Evolutionary conservation across 2,329 filamentous ascomycete genomes (phyloP).

Genomic region (Plenodomus tracheiphilus): DNA sequence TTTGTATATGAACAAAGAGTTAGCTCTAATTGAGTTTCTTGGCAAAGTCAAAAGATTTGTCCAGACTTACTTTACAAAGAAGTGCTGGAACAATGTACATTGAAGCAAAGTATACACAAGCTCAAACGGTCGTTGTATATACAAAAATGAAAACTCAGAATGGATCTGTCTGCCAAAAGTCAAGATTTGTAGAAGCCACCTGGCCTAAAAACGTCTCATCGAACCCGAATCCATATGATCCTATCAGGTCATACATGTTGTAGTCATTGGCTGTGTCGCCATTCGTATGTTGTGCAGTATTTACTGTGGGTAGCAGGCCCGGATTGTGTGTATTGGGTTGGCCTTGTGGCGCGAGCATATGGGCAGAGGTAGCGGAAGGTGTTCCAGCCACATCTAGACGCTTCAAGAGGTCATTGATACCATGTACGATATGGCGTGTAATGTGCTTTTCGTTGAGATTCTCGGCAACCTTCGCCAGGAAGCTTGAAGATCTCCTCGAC

Average conservation of each 20-base stretch:
- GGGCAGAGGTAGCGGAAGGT: constrained; percentile 9
- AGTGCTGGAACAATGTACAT: no score
- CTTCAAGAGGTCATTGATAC: constrained; percentile 32
- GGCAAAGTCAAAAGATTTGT: no score
- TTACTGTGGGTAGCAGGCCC: not conserved
- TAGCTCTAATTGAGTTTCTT: not conserved
- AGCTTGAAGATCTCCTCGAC: constrained; percentile 27
- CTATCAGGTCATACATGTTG: constrained; percentile 36
- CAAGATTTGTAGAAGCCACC: constrained; percentile 31
- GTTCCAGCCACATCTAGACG: constrained; percentile 29
- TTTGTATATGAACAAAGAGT: not conserved
- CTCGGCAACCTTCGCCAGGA: constrained; percentile 30
- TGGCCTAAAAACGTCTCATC: constrained; percentile 38
- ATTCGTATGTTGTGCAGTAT: not conserved
- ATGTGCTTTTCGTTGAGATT: constrained; percentile 37
- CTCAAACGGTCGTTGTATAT: no score
- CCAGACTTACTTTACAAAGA: no score
- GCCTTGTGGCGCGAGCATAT: not conserved
- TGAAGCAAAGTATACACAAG: no score
- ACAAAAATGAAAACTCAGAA: constrained; percentile 11
- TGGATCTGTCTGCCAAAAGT: constrained; percentile 34
- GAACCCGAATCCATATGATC: constrained; percentile 38
- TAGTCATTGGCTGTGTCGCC: constrained; percentile 17
- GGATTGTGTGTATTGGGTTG: not conserved
- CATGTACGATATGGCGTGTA: constrained; percentile 33